Conservation (phyloP, 495 filamentous ascomycete genomes). For the Bryoglossum gracile region DNA sequence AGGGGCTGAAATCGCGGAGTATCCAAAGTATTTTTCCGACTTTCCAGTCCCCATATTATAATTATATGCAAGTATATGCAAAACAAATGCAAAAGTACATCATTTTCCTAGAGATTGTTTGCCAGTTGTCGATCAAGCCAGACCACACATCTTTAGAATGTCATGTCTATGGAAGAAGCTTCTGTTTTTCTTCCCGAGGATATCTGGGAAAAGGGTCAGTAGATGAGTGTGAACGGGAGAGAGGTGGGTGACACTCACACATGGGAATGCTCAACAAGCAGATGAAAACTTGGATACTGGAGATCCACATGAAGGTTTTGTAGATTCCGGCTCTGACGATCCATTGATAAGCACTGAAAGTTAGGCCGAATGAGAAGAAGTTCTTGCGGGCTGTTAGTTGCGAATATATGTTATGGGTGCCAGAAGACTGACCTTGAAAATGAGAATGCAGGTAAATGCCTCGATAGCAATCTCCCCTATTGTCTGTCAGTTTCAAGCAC, state of each 20-base stretch:
- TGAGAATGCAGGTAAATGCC: slow-evolving; percentile 80
- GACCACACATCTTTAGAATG: slow-evolving; percentile 45
- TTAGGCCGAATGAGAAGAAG: slow-evolving; percentile 80
- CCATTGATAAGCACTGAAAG: slow-evolving; percentile 78
- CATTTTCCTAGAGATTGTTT: too few relatives aligned
- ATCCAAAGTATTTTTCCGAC: too few relatives aligned
- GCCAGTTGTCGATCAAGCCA: slow-evolving; percentile 17
- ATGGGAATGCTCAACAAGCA: slow-evolving; percentile 70
- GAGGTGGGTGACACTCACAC: slow-evolving; percentile 55
- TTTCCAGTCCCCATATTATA: too few relatives aligned
- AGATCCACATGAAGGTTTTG: slow-evolving; percentile 62
- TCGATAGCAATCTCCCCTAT: slow-evolving; percentile 78
- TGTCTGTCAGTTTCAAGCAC: too few relatives aligned
- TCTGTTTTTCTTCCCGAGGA: slow-evolving; percentile 70
- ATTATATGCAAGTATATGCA: too few relatives aligned
- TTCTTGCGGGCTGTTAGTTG: slow-evolving; percentile 36
- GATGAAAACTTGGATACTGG: slow-evolving; percentile 66
- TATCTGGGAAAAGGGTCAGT: slow-evolving; percentile 38
- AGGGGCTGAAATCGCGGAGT: too few relatives aligned
- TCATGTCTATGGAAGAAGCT: slow-evolving; percentile 61
- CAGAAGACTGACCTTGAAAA: slow-evolving; percentile 57
- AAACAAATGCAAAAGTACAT: too few relatives aligned
- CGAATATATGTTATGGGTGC: neutral
- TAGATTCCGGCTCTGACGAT: slow-evolving; percentile 50
- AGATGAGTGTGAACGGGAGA: neutral